Base-by-base conservation (phyloP, 148 eudicot genomes). In the Rheum nobile region DNA sequence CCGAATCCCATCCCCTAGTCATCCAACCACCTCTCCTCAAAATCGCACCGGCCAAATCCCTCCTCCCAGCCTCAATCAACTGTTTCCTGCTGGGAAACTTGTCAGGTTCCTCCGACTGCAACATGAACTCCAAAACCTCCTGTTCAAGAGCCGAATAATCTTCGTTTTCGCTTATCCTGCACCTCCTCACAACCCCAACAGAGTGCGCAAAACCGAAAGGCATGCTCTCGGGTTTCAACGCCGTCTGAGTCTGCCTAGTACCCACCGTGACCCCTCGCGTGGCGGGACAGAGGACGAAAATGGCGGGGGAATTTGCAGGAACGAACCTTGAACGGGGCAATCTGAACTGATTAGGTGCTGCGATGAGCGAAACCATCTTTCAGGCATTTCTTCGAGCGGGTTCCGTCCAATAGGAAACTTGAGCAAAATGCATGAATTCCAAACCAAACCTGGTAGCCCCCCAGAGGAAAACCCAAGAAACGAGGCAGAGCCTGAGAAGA, bases 301-400 rank as follows among this genome's bases (percentile, higher is more conserved):
- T 61, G 50, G 61, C 46, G 48, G 75, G 67, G 32, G 42, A 70
- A 74, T 44, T 91, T 82, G 84, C 77, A 80, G 24, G 71, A 35
- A 48, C 54, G 29, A 74, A 47, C 71, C 78, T 78, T 59, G 78
- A 63, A 9, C 72, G 80, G 73, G 72, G 67, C 39, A 79, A 3
- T 2, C 43, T 29, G 57, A 75, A 61, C 72, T 37, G 69, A 13
- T 44, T 61, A 24, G 83, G 52, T 55, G 72, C 68, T 29, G 75
- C 19, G 52, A 75, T 86, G 77, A 84, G 74, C 6, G 91, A 85
- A 8, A 77, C 72, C 97, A 92, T 92, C 79, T 84, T 78, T 83
- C 89, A 85, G 89, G 96, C 97, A 92, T 90, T 90, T 92, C 96
- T 82, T 86, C 91, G 76, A 86, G 85, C 89, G 84, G 54, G 44